A percentile compares a stretch with the other conserved stretches of the same genome.
Evolutionary conservation across 805 yeast genomes (phyloP).

Genomic region (Lipomyces kockii): DNA sequence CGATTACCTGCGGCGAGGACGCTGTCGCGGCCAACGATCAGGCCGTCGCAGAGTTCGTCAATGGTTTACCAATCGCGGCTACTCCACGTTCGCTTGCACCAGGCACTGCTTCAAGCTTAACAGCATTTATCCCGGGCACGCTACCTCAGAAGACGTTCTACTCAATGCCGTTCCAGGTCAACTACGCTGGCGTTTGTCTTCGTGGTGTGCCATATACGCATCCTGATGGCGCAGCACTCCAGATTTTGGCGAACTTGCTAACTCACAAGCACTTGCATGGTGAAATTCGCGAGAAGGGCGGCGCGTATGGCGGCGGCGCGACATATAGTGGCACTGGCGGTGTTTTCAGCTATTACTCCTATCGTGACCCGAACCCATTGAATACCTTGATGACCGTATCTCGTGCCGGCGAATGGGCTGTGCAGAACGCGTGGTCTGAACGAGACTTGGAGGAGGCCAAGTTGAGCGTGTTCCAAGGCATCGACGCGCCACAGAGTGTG

Average conservation of each 20-base stretch:
- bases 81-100: conserved; percentile 19
- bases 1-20: conserved; percentile 62
- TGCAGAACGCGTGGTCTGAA: conserved; percentile 58
- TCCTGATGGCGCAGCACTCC: conserved; percentile 82
- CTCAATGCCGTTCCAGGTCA: conserved; percentile 84
- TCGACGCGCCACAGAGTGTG: conserved; percentile 88
- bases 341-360: conserved; percentile 78
- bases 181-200: conserved; percentile 72
- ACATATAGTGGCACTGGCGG: conserved; percentile 82
- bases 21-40: conserved; percentile 24
- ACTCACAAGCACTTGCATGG: conserved; percentile 85
- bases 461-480: conserved; percentile 83
- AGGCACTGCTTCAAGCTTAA: conserved; percentile 33
- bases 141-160: conserved; percentile 53
- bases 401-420: conserved; percentile 56
- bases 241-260: conserved; percentile 76
- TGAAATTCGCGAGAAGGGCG: conserved; percentile 92
- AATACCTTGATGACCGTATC: conserved; percentile 67
- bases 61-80: conserved; percentile 16
- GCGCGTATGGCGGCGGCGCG: conserved; percentile 98
- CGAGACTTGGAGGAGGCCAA: conserved; percentile 86
- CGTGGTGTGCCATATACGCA: conserved; percentile 69
- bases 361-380: conserved; percentile 88
- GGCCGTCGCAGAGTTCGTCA: conserved; percentile 20
- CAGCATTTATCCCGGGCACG: background rate